Conservation (phyloP, 202 grass and related monocot genomes). For the Sporobolus alterniflorus region DNA sequence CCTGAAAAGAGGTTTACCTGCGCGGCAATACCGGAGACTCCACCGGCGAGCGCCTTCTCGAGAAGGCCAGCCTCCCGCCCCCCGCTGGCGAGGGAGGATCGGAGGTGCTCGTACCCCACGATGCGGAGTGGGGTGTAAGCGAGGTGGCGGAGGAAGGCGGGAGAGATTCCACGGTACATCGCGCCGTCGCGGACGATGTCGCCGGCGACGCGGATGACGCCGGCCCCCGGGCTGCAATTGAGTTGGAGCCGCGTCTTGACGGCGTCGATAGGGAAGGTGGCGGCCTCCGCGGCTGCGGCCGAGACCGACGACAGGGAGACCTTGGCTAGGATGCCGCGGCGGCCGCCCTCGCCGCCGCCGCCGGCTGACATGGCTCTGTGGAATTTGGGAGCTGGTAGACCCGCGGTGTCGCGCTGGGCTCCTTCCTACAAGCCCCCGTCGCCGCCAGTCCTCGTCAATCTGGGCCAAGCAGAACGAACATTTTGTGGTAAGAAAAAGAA, state of each 20-base stretch:
- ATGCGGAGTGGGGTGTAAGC: conserved; percentile 84
- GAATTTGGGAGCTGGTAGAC: no score
- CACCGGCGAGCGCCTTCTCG: conserved; percentile 71
- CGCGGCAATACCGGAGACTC: conserved; percentile 67
- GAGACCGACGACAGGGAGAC: conserved; percentile 71
- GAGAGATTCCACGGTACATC: conserved; percentile 69
- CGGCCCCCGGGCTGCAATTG: conserved; percentile 32
- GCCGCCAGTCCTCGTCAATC: no score
- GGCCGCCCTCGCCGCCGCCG: conserved; percentile 18
- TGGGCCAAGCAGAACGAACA: no score
- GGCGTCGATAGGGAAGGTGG: conserved; percentile 86
- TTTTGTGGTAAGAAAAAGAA: no score
- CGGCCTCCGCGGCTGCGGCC: conserved; percentile 60
- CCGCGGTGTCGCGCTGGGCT: no score
- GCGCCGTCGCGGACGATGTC: conserved; percentile 68
- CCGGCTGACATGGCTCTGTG: conserved; percentile 21
- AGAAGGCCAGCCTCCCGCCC: conserved; percentile 50
- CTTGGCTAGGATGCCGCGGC: conserved; percentile 47
- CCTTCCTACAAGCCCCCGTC: no score
- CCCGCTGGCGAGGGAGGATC: conserved; percentile 36
- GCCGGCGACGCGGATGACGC: conserved; percentile 46
- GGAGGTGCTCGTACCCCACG: conserved; percentile 80
- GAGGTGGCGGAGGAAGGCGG: conserved; percentile 79
- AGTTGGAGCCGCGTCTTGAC: conserved; percentile 88
- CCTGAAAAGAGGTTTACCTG: conserved; percentile 28